Evolutionary conservation across 306 rosid species (phyloP).

Genomic region (Casuarina cunninghamiana): DNA sequence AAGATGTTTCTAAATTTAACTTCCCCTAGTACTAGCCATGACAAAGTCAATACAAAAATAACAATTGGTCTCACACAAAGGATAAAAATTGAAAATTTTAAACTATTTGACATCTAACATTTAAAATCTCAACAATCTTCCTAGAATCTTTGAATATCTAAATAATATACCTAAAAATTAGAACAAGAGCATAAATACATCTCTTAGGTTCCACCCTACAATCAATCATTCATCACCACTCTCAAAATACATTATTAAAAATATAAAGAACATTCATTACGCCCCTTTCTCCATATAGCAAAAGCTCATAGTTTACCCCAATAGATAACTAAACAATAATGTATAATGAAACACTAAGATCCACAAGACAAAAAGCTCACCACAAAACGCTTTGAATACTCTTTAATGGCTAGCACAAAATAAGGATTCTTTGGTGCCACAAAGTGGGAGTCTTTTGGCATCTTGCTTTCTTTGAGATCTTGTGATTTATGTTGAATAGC

Average conservation of each 20-base stretch:
- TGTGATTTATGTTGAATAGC: not conserved
- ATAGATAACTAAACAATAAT: no score
- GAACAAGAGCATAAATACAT: not conserved
- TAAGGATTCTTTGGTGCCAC: conserved; percentile 1
- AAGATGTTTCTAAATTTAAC: no score
- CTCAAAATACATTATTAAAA: not conserved
- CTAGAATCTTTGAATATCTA: not conserved
- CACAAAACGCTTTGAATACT: not conserved
- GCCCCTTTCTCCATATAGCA: not conserved
- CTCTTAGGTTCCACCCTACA: not conserved
- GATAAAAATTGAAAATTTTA: no score
- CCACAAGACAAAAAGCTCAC: not conserved
- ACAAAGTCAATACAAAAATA: no score
- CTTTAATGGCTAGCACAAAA: no score
- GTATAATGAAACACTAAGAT: not conserved
- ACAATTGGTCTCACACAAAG: no score
- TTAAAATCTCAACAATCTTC: no score
- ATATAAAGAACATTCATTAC: not conserved
- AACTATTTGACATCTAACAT: no score
- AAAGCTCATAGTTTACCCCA: not conserved
- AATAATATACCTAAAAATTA: not conserved
- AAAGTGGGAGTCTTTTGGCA: not conserved
- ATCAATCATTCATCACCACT: not conserved
- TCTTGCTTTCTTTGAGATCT: not conserved
- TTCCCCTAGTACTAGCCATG: no score